phyloP scores from a whole-genome alignment of 1,284 basidiomycete species.

The Rhodotorula sp. region DNA sequence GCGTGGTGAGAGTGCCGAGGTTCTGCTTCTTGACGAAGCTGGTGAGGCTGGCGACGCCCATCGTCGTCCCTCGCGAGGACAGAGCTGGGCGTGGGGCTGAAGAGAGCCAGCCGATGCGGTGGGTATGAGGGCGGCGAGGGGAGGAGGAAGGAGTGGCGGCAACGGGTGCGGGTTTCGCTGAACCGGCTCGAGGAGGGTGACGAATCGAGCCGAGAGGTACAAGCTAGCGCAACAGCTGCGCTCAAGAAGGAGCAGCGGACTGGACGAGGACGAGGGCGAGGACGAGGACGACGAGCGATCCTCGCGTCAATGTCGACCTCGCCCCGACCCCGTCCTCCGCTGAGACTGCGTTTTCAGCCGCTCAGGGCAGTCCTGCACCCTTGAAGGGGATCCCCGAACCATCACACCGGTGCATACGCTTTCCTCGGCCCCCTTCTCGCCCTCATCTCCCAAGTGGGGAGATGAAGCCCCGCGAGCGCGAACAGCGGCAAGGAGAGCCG shows the following conservation, averaged over 20 bases:
- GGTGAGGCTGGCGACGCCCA: constrained; percentile 41
- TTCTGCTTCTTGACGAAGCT: constrained; percentile 31
- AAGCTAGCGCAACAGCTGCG: not conserved
- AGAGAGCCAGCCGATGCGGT: too few relatives aligned
- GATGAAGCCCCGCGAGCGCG: not conserved
- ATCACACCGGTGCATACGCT: not conserved
- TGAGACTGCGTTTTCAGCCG: too few relatives aligned
- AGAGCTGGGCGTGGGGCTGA: not conserved
- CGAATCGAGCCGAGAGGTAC: not conserved
- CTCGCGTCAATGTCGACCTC: not conserved
- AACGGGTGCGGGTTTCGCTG: too few relatives aligned
- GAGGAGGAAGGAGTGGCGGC: not conserved
- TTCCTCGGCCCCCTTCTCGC: not conserved
- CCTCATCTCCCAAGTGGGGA: not conserved
- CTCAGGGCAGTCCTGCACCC: too few relatives aligned
- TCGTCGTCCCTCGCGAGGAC: not conserved
- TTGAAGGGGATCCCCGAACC: too few relatives aligned
- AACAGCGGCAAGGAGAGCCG: too few relatives aligned
- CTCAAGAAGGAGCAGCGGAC: not conserved
- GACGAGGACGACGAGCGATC: not conserved
- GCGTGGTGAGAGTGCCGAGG: constrained; percentile 4
- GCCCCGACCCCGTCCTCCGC: not conserved
- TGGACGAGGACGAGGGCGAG: not conserved
- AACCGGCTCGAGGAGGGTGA: not conserved
- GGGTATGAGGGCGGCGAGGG: not conserved